Evolutionary conservation across 495 filamentous ascomycete species (phyloP).

Genomic region (Tuber microsphaerosporum): DNA sequence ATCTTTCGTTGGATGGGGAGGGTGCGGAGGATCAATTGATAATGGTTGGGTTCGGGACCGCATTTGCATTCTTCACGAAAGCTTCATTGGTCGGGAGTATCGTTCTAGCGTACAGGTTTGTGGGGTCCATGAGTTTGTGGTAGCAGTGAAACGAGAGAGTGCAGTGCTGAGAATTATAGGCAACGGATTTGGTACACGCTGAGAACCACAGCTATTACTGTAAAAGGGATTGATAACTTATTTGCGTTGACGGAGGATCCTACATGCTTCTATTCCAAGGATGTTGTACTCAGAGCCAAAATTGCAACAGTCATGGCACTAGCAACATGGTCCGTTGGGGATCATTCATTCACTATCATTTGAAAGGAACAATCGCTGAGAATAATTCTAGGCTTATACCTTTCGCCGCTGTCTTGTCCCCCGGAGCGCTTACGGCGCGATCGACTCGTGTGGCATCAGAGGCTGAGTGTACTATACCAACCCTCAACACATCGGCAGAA

Average conservation of each 20-base stretch:
- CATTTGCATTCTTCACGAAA: constrained; percentile 45
- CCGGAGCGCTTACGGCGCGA: neutral
- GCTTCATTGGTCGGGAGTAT: constrained; percentile 44
- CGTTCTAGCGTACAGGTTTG: constrained; percentile 41
- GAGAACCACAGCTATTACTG: constrained; percentile 37
- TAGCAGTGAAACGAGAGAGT: neutral
- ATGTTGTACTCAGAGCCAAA: constrained; percentile 35
- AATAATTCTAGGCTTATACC: neutral
- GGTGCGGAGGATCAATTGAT: constrained; percentile 41
- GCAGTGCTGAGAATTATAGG: constrained; percentile 24
- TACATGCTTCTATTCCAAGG: constrained; percentile 16
- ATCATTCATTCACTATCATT: neutral
- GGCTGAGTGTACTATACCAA: neutral
- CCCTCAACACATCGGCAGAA: constrained; percentile 15
- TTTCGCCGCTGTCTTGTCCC: neutral
- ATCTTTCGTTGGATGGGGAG: constrained; percentile 41
- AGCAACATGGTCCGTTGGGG: constrained; percentile 26
- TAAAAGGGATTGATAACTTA: constrained; percentile 39
- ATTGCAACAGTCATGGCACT: constrained; percentile 41
- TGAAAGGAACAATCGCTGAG: neutral
- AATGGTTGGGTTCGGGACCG: constrained; percentile 44
- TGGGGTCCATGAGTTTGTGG: neutral
- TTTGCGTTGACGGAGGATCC: constrained; percentile 39
- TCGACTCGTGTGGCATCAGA: neutral
- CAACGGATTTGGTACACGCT: constrained; percentile 43